These are phyloP conservation scores for Mycosphaerella arachidis DNA, from an alignment of 2,329 filamentous ascomycete species.

Conservation along the genomic window DNA sequence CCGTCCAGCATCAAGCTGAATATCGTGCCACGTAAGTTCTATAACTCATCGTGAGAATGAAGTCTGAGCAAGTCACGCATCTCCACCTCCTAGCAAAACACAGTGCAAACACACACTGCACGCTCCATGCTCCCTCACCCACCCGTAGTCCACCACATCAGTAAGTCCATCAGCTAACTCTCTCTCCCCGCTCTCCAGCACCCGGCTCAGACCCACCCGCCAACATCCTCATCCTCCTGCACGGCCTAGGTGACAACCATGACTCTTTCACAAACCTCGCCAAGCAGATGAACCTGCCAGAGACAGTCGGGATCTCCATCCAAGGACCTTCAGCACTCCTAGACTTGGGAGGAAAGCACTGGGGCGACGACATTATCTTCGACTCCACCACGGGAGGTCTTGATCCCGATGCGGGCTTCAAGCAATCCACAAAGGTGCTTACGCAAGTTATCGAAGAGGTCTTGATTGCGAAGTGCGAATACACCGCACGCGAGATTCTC, in stretches of 20 bases:
- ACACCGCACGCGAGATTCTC: slow-evolving; percentile 46
- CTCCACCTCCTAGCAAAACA: neutral
- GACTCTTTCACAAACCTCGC: slow-evolving; percentile 65
- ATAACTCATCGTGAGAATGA: neutral
- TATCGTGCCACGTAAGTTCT: slow-evolving; percentile 44
- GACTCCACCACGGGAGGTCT: slow-evolving; percentile 49
- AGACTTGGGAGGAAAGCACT: slow-evolving; percentile 60
- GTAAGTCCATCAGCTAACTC: neutral
- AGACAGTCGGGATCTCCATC: slow-evolving; percentile 70
- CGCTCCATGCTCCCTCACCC: neutral
- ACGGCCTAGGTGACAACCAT: slow-evolving; percentile 77
- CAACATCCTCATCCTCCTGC: slow-evolving; percentile 74
- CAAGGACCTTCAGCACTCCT: slow-evolving; percentile 67
- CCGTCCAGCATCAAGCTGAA: slow-evolving; percentile 37
- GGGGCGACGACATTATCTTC: slow-evolving; percentile 57
- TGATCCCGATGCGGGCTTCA: slow-evolving; percentile 53
- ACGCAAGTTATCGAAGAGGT: slow-evolving; percentile 42
- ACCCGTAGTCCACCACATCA: neutral
- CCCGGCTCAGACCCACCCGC: slow-evolving; percentile 55
- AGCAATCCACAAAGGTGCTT: slow-evolving; percentile 39
- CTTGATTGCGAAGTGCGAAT: slow-evolving; percentile 48
- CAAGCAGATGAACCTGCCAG: slow-evolving; percentile 64
- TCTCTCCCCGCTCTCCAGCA: slow-evolving; percentile 28
- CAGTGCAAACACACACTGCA: neutral
- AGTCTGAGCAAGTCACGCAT: neutral